Base-by-base conservation (phyloP, 2,329 filamentous ascomycete species). In the Fusarium chuoi region DNA sequence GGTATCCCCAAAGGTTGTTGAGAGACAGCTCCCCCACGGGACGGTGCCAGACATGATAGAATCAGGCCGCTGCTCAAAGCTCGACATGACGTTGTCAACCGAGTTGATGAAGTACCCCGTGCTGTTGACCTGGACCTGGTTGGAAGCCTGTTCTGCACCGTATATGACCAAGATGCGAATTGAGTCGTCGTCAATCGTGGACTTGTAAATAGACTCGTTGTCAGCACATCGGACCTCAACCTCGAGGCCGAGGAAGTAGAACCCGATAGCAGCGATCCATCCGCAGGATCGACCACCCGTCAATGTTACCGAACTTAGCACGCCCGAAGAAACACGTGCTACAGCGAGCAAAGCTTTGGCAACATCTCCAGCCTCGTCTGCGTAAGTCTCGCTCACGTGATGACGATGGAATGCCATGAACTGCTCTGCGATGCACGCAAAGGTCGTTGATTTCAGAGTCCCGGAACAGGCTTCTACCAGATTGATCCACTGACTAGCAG, bases 11-110 rank as follows among this genome's bases (percentile, higher is more conserved):
- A 54, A 54, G 0, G 49, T 38, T 0, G 3, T 38, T 1, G 2
- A 12, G 38, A 36, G 33, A 0, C 46, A 54, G 0, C 1, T 28
- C 0, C 1, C 2, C 49, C 49, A 38, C 0, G 1, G n/a, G 9
- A 28, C 0, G 5, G 35, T 5, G 0, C 51, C 51, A 5, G 18
- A 38, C 0, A 54, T 22, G 2, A 54, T 3, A 2, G 0, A 10
- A 28, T 38, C 51, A 3, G 4, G 13, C 2, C 10, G 9, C 5
- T 17, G 24, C 18, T 38, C 35, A 36, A 13, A 2, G 49, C 18
- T 26, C 0, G 0, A 4, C 0, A 54, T 2, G 3, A 54, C 0
- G 0, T 2, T 9, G 0, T 38, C 13, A 22, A 54, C 0, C 0
- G 51, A 54, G 3, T 12, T 28, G 3, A 54, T 28, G 20, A 54